Evolutionary conservation across 257 asterid species (phyloP).

Genomic region (Solanum pimpinellifolium): DNA sequence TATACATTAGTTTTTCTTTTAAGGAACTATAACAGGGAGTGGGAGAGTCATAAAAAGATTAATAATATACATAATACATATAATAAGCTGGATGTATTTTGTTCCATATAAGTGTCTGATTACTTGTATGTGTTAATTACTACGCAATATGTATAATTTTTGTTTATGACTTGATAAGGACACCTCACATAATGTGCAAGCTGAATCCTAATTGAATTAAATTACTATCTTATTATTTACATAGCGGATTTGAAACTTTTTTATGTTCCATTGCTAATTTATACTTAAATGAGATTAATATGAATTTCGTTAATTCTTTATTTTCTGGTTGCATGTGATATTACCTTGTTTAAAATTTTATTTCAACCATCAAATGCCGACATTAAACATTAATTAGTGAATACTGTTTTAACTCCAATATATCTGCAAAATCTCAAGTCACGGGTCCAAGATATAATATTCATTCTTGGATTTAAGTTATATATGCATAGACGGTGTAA

Average conservation of each 20-base stretch:
- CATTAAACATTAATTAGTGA: not conserved
- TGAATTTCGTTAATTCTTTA: not conserved
- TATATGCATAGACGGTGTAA: not conserved
- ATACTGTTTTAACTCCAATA: not conserved
- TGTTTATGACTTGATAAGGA: not conserved
- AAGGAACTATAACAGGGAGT: not conserved
- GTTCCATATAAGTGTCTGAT: not conserved
- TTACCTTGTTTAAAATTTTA: not conserved
- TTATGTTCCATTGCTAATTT: not conserved
- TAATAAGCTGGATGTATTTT: not conserved
- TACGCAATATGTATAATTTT: not conserved
- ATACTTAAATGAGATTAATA: not conserved
- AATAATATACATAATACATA: not conserved
- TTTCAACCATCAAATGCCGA: not conserved
- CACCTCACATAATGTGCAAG: not conserved
- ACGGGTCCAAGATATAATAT: not conserved
- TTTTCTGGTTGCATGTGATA: not conserved
- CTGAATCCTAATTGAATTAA: not conserved
- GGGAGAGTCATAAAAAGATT: not conserved
- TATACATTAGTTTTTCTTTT: not conserved
- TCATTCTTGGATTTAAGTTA: not conserved
- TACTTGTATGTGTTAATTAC: not conserved
- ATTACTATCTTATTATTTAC: not conserved
- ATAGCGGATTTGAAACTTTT: not conserved
- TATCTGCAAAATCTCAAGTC: not conserved